Evolutionary conservation across 2,329 filamentous ascomycete genomes (phyloP).

Genomic region (Aspergillus novofumigatus): DNA sequence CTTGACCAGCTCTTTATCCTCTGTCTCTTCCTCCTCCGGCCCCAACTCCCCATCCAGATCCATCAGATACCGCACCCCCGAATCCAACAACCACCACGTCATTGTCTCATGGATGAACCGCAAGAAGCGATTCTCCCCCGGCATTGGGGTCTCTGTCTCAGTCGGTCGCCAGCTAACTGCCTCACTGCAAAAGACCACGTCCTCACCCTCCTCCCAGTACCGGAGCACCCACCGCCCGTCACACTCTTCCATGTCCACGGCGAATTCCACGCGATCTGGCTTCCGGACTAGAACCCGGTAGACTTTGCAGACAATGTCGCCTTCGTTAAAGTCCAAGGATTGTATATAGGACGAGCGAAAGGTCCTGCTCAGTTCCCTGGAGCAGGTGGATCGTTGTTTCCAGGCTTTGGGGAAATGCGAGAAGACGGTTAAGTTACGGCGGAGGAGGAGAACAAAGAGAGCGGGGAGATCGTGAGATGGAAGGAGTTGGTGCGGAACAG

Average conservation of each 20-base stretch:
- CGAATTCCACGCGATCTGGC: slow-evolving; percentile 28
- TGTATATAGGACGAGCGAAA: slow-evolving; percentile 24
- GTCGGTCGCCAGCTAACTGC: slow-evolving; percentile 28
- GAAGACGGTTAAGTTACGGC: slow-evolving; percentile 33
- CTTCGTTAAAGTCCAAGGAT: slow-evolving; percentile 23
- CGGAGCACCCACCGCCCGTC: slow-evolving; percentile 25
- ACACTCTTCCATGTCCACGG: slow-evolving; percentile 16
- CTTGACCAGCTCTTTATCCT: not conserved
- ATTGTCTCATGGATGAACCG: slow-evolving; percentile 31
- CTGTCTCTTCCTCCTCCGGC: not conserved
- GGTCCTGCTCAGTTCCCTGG: slow-evolving; percentile 15
- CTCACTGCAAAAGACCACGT: slow-evolving; percentile 25
- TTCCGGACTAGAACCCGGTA: slow-evolving; percentile 26
- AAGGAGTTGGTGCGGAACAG: slow-evolving; percentile 17
- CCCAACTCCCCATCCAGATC: slow-evolving; percentile 12
- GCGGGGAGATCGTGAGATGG: slow-evolving; percentile 12
- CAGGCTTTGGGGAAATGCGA: slow-evolving; percentile 31
- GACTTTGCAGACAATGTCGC: slow-evolving; percentile 30
- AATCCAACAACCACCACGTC: slow-evolving; percentile 36
- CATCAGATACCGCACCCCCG: slow-evolving; percentile 28
- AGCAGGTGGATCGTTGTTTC: slow-evolving; percentile 19
- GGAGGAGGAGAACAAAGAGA: slow-evolving; percentile 26
- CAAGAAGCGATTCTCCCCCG: slow-evolving; percentile 26
- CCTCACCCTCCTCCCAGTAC: slow-evolving; percentile 11
- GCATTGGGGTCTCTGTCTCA: slow-evolving; percentile 19